Evolutionary conservation across 306 rosid genomes (phyloP).

Genomic region (Acacia crassicarpa): DNA sequence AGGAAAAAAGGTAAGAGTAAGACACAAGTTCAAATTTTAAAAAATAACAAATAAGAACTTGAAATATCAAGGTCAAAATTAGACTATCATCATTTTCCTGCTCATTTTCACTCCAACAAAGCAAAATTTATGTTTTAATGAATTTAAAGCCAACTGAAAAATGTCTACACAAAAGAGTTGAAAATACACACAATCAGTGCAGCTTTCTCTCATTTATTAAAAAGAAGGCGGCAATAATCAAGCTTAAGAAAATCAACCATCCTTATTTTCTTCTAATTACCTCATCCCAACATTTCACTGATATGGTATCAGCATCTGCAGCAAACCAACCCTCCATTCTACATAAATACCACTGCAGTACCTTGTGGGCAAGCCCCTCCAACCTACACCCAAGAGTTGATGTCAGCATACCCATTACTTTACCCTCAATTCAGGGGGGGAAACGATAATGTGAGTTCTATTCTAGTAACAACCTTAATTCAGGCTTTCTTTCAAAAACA

Average conservation of each 20-base stretch:
- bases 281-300: slow-evolving; percentile 94
- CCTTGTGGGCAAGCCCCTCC: slow-evolving; percentile 89
- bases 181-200: neutral
- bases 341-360: slow-evolving; percentile 96
- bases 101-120: neutral
- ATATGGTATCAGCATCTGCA: slow-evolving; percentile 89
- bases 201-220: neutral
- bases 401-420: slow-evolving; percentile 14
- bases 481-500: slow-evolving; percentile 86
- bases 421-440: neutral
- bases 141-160: neutral
- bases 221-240: neutral
- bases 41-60: neutral
- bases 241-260: slow-evolving; percentile 7
- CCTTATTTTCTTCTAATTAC: slow-evolving; percentile 39
- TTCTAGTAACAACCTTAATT: slow-evolving; percentile 53
- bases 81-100: neutral
- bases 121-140: neutral
- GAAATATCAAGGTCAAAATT: neutral
- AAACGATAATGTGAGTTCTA: neutral
- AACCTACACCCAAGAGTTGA: slow-evolving; percentile 54
- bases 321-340: slow-evolving; percentile 99
- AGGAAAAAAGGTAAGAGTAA: slow-evolving; percentile 8
- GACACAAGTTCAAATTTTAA: neutral
- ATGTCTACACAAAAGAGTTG: neutral